Percentiles rank a stretch among this genome's conserved stretches.
phyloP scores from a whole-genome alignment of 139 green algal genomes.

The Klebsormidium nitens region DNA sequence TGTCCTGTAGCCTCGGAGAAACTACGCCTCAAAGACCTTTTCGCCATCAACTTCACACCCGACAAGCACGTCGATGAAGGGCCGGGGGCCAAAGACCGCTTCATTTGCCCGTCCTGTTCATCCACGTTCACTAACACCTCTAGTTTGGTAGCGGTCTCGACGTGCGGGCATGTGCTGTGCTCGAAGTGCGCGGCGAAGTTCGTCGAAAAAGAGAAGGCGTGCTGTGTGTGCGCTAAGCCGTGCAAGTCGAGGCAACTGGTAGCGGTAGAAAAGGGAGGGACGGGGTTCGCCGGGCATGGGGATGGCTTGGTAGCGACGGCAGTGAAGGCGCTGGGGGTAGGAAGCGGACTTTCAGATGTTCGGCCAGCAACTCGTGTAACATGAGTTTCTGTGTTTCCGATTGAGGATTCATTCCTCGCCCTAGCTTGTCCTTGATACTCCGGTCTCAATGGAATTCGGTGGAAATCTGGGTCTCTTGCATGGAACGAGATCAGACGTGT shows the following conservation, averaged over 20 bases:
- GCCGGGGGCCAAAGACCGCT: conserved; percentile 1
- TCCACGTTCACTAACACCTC: conserved; percentile 28
- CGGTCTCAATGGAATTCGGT: no score
- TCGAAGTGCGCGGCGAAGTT: conserved; percentile 31
- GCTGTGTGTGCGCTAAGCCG: conserved; percentile 17
- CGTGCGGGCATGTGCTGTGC: conserved; percentile 41
- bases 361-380: conserved; percentile 16
- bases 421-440: conserved; percentile 11
- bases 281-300: conserved; percentile 32
- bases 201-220: conserved; percentile 14
- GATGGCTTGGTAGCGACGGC: conserved; percentile 13
- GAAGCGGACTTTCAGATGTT: neutral
- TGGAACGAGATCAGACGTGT: no score
- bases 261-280: conserved; percentile 28
- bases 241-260: conserved; percentile 35
- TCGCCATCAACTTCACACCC: conserved; percentile 26
- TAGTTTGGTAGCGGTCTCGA: conserved; percentile 14
- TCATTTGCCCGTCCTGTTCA: conserved; percentile 31
- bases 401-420: no score
- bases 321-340: conserved; percentile 30
- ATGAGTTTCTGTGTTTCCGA: no score
- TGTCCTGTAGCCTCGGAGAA: conserved; percentile 42
- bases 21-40: conserved; percentile 42
- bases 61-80: neutral
- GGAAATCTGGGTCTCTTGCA: no score